Evolutionary conservation across 2,329 filamentous ascomycete species (phyloP).

Genomic region (Cytospora piceicola): DNA sequence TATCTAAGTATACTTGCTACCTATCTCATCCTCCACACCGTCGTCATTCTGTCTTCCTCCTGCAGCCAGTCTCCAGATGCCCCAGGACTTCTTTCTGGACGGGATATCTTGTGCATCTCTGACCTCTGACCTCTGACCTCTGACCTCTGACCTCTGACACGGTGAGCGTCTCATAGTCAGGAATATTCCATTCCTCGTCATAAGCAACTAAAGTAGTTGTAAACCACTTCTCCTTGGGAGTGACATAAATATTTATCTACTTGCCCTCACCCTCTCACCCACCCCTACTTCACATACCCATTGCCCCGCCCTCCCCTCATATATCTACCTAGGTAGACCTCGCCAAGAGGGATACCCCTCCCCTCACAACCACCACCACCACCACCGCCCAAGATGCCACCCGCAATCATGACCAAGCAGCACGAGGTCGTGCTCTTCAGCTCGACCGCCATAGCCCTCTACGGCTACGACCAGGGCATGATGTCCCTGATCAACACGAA

Average conservation of each 20-base stretch:
- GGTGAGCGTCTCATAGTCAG: background rate
- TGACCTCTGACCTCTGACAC: background rate
- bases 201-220: background rate
- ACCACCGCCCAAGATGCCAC: conserved; percentile 9
- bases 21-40: background rate
- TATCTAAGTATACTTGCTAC: too few relatives aligned
- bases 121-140: background rate
- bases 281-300: background rate
- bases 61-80: background rate
- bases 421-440: conserved; percentile 44
- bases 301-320: too few relatives aligned
- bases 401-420: conserved; percentile 39
- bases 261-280: background rate
- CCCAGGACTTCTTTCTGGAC: conserved; percentile 1
- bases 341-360: background rate
- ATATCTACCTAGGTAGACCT: background rate
- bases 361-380: too few relatives aligned
- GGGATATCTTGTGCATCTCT: background rate
- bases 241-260: background rate
- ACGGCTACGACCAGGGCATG: conserved; percentile 43
- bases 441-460: conserved; percentile 44
- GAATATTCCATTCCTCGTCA: background rate
- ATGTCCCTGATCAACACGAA: conserved; percentile 44
- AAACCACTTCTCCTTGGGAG: background rate
- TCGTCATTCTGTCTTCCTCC: background rate